Evolutionary conservation across 2,329 filamentous ascomycete genomes (phyloP).

Genomic region (Monilinia polystroma): DNA sequence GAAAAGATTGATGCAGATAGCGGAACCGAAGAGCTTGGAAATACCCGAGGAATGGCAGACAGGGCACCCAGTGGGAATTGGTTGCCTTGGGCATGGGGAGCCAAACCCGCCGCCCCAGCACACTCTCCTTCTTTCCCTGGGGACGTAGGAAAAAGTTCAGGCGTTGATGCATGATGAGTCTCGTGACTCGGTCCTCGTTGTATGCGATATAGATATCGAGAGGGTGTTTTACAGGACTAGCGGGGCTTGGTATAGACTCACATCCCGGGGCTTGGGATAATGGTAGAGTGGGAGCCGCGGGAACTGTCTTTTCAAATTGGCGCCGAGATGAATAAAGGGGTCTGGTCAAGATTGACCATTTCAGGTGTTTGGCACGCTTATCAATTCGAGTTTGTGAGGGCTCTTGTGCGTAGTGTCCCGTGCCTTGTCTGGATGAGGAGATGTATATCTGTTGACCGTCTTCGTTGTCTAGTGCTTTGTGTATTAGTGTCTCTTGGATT

Average conservation of each 20-base stretch:
- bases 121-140: conserved; percentile 27
- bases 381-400: background rate
- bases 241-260: conserved; percentile 12
- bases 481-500: too few relatives aligned
- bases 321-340: background rate
- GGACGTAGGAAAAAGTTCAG: conserved; percentile 30
- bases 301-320: conserved; percentile 2
- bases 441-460: too few relatives aligned
- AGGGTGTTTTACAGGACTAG: background rate
- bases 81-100: conserved; percentile 52
- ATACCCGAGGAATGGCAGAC: conserved; percentile 34
- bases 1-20: conserved; percentile 82
- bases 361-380: background rate
- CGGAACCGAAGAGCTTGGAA: conserved; percentile 53
- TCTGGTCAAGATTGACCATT: conserved; percentile 1
- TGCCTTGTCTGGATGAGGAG: background rate
- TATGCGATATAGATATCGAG: conserved; percentile 10
- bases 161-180: conserved; percentile 27
- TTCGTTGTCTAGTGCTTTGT: too few relatives aligned
- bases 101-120: conserved; percentile 6
- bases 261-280: background rate
- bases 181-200: background rate
- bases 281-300: background rate
- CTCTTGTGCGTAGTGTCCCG: background rate
- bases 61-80: conserved; percentile 44